These are phyloP conservation scores for Phragmites australis DNA, from an alignment of 176 grass and related monocot genomes.

Conservation along the genomic window DNA sequence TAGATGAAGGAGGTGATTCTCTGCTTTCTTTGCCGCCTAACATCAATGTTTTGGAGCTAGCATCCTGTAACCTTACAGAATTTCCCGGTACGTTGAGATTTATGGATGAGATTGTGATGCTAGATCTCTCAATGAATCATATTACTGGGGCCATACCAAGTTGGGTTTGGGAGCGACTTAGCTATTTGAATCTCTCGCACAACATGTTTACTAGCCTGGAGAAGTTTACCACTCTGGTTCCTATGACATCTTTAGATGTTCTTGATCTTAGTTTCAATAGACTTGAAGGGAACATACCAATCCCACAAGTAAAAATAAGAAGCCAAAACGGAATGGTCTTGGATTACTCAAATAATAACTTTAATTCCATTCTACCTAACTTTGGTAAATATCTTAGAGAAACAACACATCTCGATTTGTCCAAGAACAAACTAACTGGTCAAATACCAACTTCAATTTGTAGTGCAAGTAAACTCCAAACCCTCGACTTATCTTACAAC, in stretches of 20 bases:
- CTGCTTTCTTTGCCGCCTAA: background rate
- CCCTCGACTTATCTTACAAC: constrained; percentile 37
- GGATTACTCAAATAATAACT: constrained; percentile 21
- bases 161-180: constrained; percentile 5
- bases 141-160: constrained; percentile 34
- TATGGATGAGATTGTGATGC: fast-evolving
- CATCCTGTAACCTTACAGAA: constrained; percentile 42
- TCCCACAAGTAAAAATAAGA: background rate
- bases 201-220: constrained; percentile 19
- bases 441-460: constrained; percentile 38
- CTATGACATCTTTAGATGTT: fast-evolving
- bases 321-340: fast-evolving
- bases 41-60: background rate
- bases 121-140: constrained; percentile 29
- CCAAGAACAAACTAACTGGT: constrained; percentile 26
- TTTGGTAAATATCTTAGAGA: background rate
- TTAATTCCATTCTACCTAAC: background rate
- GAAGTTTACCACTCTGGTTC: background rate
- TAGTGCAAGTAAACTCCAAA: background rate
- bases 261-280: constrained; percentile 26
- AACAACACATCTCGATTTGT: background rate
- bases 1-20: background rate
- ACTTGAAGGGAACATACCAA: background rate
- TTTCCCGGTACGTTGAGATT: background rate
- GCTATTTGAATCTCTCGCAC: background rate